Evolutionary conservation across 2,329 filamentous ascomycete species (phyloP), one percentile per base, ranked within the genome.

Genomic region (Colletotrichum echinochloae): DNA sequence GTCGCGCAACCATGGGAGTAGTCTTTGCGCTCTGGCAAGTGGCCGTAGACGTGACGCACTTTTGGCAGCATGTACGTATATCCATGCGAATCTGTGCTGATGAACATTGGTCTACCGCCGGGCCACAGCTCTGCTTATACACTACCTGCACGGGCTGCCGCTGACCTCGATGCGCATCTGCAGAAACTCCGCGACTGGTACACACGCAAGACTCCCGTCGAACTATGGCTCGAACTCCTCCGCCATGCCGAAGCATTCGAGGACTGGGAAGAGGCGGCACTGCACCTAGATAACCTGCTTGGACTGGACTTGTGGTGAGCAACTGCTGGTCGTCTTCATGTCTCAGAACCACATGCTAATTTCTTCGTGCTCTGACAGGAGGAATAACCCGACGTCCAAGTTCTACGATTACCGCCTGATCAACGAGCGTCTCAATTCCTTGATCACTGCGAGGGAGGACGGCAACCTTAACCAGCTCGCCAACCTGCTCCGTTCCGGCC

Each of bases 321-420:
- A 39, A 26, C 16, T 8, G 18, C 33, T 18, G 23, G 37, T 54
- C 23, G 23, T 54, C 16, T 11, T 16, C 49, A 30, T 71, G 64
- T 71, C 68, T 68, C 41, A 60, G 57, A 59, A 48, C 23, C 64
- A 67, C 69, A 70, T 69, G 60, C 69, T 71, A 69, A 71, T 56
- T 33, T 41, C 55, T 30, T n/a, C 23, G 28, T 46, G 46, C 16
- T 49, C 30, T 54, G 37, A 60, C 74, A 94, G 93, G 93, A 92
- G 94, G 68, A 92, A 94, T 76, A 93, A 94, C 76, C 90, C 93
- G 7, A 90, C 90, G 12, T 95, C 91, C 74, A 91, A 90, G 76
- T 89, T 93, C 81, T 98, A 97, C 80, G 94, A 97, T 80, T 95
- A 94, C 84, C 87, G 90, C 65, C 89, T 97, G 70, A 96, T 98